Conservation (phyloP, 257 asterid species). For the Jacaranda mimosifolia region DNA sequence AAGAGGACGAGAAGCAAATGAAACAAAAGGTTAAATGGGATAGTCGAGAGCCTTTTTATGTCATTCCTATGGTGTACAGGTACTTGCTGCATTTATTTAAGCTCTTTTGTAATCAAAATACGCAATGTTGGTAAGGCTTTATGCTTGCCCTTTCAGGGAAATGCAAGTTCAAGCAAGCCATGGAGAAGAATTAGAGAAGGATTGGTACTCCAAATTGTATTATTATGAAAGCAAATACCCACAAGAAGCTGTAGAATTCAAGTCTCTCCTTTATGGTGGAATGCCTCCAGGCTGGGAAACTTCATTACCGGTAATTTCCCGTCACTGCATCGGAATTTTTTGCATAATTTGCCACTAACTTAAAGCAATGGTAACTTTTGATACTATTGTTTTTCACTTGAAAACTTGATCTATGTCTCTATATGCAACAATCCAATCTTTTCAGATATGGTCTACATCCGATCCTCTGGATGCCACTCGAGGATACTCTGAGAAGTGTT, state of each 20-base stretch:
- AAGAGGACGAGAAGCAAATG: conserved; percentile 64
- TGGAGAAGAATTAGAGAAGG: conserved; percentile 50
- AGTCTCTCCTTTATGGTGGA: conserved; percentile 54
- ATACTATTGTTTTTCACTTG: neutral
- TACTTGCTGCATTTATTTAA: conserved; percentile 1
- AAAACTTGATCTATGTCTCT: too few relatives aligned
- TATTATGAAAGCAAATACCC: conserved; percentile 53
- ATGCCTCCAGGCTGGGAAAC: conserved; percentile 62
- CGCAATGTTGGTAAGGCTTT: neutral
- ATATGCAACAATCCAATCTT: neutral
- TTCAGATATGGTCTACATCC: conserved; percentile 53
- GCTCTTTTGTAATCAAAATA: neutral
- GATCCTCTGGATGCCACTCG: conserved; percentile 66
- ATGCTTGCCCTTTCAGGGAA: conserved; percentile 43
- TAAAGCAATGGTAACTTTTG: neutral
- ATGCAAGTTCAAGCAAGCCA: conserved; percentile 51
- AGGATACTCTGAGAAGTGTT: conserved; percentile 57
- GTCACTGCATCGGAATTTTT: neutral
- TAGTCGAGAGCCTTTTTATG: conserved; percentile 53
- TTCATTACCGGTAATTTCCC: conserved; percentile 52
- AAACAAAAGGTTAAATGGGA: conserved; percentile 63
- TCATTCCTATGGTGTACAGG: conserved; percentile 66
- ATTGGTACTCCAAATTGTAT: conserved; percentile 54
- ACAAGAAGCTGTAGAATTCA: conserved; percentile 58
- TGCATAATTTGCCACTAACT: neutral